Base-by-base conservation (phyloP, 2,329 filamentous ascomycete genomes). In the Pyrenochaeta sp. region DNA sequence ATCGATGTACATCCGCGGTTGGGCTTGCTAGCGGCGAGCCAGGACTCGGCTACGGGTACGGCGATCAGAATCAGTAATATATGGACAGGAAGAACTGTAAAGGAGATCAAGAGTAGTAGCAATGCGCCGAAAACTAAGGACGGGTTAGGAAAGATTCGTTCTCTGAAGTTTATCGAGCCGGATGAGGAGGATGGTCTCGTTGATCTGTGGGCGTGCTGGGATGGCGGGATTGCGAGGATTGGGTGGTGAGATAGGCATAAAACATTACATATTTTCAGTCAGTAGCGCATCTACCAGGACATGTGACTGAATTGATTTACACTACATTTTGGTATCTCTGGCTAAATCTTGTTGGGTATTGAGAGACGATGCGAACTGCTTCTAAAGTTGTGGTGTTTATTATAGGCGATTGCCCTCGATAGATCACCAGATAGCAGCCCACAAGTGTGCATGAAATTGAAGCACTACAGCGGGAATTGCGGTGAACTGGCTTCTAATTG, bases 11-110 rank as follows among this genome's bases (percentile, higher is more conserved):
- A 74, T 44, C 37, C 61, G 1, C 46, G 65, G 2, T 39, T 77
- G 8, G 76, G 76, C 0, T 61, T 79, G 5, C 45, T 78, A 2
- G 76, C 76, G 6, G 75, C 74, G 1, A 65, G 66, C 0, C 72
- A 76, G 43, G 71, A 74, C 32, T 13, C 56, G 6, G 62, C 56
- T 1, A 61, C 54, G 10, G 50, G 54, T 2, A 52, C 55, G 4
- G 66, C 62, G 15, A 61, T 78, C 12, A 55, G 61, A 5, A 56
- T 79, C 0, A 73, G 70, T 43, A 77, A 72, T 45, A 44, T 79
- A 43, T 73, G 70, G 61, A 74, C 71, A 0, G 77, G 77, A 4
- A 63, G 65, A 27, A 48, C 60, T 19, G 59, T 74, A 1, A 64
- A 62, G n/a, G 68, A 72, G 46, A 65, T 73, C n/a, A 36, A 34